Evolutionary conservation across 2,329 filamentous ascomycete species (phyloP), one percentile per base, ranked within the genome.

Genomic region (Beauveria varroae): DNA sequence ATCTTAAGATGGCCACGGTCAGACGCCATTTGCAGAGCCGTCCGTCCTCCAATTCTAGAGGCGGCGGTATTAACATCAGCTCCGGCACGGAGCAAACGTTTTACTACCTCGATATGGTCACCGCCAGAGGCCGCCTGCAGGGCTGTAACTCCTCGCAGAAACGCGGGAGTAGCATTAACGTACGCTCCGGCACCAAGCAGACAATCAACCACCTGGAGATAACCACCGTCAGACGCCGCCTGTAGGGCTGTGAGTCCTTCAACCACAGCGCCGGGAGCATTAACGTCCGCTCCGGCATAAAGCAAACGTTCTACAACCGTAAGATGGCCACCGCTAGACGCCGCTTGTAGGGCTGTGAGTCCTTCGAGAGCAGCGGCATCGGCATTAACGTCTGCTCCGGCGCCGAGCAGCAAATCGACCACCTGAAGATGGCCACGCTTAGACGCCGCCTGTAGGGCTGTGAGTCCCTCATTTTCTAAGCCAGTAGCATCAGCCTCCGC

Each of bases 281-380:
- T 41, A 41, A 41, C 7, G 18, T 16, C 44, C 20, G 44, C 44
- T 24, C n/a, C 20, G 5, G 22, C n/a, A 47, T 4, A 2, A 4
- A 47, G 18, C 9, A 47, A 9, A 12, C 16, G 16, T 8, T 41
- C 40, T 6, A 41, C 40, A 6, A 41, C 40, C 16, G 5, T 5
- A 6, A 41, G 5, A 41, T 41, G 7, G 5, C 40, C 40, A 18
- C 40, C 40, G 4, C 18, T n/a, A 41, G 14, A 41, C 18, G 40
- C 40, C 16, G 3, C 40, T 16, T 41, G 18, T 5, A 41, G 40
- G 18, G 40, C 7, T 7, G 40, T 41, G 16, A 16, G 40, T 47
- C 20, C 44, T 12, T 20, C 6, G 4, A 8, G 0, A 14, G 0
- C 5, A 10, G 7, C 1, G 9, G 8, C n/a, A 10, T 8, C 14